Conservation (phyloP, 768 basidiomycete genomes). For the Trametes cinnabarina region DNA sequence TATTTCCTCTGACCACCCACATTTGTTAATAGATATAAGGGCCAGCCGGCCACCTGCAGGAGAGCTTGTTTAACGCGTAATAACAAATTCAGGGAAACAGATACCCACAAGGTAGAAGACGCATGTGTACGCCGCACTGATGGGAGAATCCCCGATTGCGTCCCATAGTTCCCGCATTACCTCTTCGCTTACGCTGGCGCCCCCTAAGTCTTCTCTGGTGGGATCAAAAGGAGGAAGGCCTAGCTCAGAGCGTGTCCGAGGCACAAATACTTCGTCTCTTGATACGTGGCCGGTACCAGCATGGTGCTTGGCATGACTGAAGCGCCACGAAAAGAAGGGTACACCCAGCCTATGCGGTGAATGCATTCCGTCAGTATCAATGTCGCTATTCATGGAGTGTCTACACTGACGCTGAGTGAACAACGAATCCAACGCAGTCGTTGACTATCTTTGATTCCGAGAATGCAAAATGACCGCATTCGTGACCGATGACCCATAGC, state of each 20-base stretch:
- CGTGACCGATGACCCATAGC: conserved; percentile 91
- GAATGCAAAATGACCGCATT: conserved; percentile 95
- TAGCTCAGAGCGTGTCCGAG: conserved; percentile 72
- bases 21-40: conserved; percentile 75
- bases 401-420: conserved; percentile 78
- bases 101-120: conserved; percentile 59
- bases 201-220: conserved; percentile 57
- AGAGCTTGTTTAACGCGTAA: background rate
- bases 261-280: conserved; percentile 94
- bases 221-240: conserved; percentile 65
- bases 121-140: conserved; percentile 55
- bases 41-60: conserved; percentile 76
- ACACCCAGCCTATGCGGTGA: conserved; percentile 67
- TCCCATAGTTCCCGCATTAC: conserved; percentile 76
- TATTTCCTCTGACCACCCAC: conserved; percentile 83
- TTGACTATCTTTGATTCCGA: conserved; percentile 89
- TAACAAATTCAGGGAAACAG: background rate
- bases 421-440: conserved; percentile 85
- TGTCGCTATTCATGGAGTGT: too few species aligned
- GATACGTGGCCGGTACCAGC: conserved; percentile 91
- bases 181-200: conserved; percentile 61
- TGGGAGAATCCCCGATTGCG: conserved; percentile 87
- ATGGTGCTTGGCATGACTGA: conserved; percentile 92
- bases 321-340: conserved; percentile 95
- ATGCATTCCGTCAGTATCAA: background rate